These are phyloP conservation scores for Leccinum uliginosum DNA, from an alignment of 768 basidiomycete genomes.

Conservation along the genomic window DNA sequence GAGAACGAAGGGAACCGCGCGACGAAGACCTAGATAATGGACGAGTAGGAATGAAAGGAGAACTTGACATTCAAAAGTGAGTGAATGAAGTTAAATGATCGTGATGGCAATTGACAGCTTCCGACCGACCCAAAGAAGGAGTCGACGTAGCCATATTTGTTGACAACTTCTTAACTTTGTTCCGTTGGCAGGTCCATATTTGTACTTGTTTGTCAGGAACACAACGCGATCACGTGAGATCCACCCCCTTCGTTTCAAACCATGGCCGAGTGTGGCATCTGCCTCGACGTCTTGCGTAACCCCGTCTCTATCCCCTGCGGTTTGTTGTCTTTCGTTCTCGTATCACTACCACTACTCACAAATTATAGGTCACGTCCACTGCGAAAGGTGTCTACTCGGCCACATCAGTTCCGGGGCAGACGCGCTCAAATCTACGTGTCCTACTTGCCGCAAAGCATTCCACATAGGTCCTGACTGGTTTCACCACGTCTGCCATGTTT, in stretches of 20 bases:
- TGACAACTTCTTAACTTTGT: background rate
- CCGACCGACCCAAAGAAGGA: slow-evolving; percentile 12
- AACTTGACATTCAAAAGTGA: slow-evolving; percentile 32
- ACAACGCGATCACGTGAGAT: slow-evolving; percentile 28
- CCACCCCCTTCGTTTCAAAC: background rate
- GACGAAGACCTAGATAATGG: slow-evolving; percentile 47
- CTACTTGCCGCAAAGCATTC: slow-evolving; percentile 53
- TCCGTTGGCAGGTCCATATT: slow-evolving; percentile 15
- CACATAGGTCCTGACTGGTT: slow-evolving; percentile 44
- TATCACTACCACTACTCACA: slow-evolving; percentile 1
- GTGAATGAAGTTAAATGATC: slow-evolving; percentile 20
- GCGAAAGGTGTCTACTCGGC: slow-evolving; percentile 51
- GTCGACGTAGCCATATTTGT: background rate
- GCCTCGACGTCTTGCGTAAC: slow-evolving; percentile 48
- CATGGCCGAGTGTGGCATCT: slow-evolving; percentile 57
- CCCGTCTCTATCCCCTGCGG: slow-evolving; percentile 66
- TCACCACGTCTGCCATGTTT: too few species aligned
- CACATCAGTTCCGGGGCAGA: slow-evolving; percentile 27
- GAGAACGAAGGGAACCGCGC: slow-evolving; percentile 43
- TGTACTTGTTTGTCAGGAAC: slow-evolving; percentile 18
- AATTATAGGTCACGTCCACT: slow-evolving; percentile 59
- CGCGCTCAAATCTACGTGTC: slow-evolving; percentile 47
- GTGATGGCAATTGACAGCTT: slow-evolving; percentile 16
- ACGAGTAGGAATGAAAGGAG: slow-evolving; percentile 32
- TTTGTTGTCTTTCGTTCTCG: slow-evolving; percentile 31